Evolutionary conservation across 805 yeast genomes (phyloP).

Genomic region (Tetrapisispora nanseiensis): DNA sequence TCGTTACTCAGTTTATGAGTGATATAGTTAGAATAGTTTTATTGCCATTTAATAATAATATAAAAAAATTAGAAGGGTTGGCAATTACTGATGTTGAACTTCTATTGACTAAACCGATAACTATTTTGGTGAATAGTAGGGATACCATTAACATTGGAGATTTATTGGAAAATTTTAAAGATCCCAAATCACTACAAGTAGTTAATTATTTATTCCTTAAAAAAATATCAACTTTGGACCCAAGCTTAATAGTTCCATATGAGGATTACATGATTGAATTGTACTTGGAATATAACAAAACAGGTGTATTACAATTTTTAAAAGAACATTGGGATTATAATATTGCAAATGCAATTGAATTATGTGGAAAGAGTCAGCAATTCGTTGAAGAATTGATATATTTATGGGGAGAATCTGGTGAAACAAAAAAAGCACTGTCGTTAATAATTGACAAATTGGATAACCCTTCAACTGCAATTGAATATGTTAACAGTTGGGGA

Average conservation of each 20-base stretch:
- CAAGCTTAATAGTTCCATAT: slow-evolving; percentile 41
- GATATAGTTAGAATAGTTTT: slow-evolving; percentile 44
- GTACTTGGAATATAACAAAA: slow-evolving; percentile 50
- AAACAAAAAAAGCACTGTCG: slow-evolving; percentile 60
- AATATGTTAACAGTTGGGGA: slow-evolving; percentile 58
- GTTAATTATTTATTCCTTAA: slow-evolving; percentile 60
- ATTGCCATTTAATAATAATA: slow-evolving; percentile 29
- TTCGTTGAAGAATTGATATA: slow-evolving; percentile 64
- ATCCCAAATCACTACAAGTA: slow-evolving; percentile 33
- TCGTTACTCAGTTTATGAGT: slow-evolving; percentile 41
- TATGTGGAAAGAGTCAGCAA: slow-evolving; percentile 42
- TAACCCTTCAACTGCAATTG: slow-evolving; percentile 74
- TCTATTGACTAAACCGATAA: slow-evolving; percentile 37
- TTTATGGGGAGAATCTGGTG: slow-evolving; percentile 74
- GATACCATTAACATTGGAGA: slow-evolving; percentile 52
- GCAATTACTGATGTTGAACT: slow-evolving; percentile 35
- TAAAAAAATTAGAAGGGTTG: slow-evolving; percentile 31
- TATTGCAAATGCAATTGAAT: slow-evolving; percentile 55
- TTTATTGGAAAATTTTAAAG: slow-evolving; percentile 40
- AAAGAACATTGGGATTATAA: slow-evolving; percentile 52
- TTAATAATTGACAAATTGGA: slow-evolving; percentile 67
- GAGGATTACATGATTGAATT: slow-evolving; percentile 62
- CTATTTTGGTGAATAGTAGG: slow-evolving; percentile 50
- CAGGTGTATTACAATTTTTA: slow-evolving; percentile 50
- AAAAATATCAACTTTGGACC: slow-evolving; percentile 46